Conservation (phyloP, 2,329 filamentous ascomycete genomes). For the Falciphora oryzae region DNA sequence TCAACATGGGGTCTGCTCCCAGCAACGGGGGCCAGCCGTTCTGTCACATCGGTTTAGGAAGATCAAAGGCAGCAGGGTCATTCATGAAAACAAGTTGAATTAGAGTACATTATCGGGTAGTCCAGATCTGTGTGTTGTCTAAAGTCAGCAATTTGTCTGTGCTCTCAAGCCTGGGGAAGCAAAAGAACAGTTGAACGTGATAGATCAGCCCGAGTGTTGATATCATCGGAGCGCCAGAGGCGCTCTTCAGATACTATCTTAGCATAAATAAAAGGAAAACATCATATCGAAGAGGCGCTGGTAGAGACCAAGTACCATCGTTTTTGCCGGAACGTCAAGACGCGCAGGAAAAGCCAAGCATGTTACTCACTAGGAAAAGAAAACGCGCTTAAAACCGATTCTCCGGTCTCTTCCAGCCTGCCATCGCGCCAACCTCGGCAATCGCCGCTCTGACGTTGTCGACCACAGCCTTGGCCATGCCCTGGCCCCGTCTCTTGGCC, state of each 20-base stretch:
- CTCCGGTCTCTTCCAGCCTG: conserved; percentile 35
- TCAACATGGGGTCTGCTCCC: not conserved
- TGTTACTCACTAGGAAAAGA: not conserved
- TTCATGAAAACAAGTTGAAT: not conserved
- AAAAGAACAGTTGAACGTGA: not conserved
- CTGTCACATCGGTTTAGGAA: not conserved
- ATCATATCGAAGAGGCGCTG: not conserved
- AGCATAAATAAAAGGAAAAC: conserved; percentile 7
- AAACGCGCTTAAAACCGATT: conserved; percentile 27
- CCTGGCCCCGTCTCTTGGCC: conserved; percentile 48
- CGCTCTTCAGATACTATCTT: conserved; percentile 9
- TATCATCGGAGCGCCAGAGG: conserved; percentile 1
- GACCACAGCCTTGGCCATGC: conserved; percentile 61
- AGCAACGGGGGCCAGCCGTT: not conserved
- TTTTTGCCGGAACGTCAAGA: not conserved
- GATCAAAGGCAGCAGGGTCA: not conserved
- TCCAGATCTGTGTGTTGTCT: not conserved
- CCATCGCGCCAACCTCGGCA: conserved; percentile 35
- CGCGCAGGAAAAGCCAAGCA: not conserved
- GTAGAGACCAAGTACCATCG: not conserved
- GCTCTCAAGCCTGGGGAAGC: not conserved
- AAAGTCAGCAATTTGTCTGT: not conserved
- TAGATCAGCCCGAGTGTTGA: conserved; percentile 2
- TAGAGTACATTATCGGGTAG: not conserved
- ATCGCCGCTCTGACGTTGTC: conserved; percentile 51